Evolutionary conservation across 148 eudicot genomes (phyloP), one percentile per base, ranked within the genome.

Genomic region (Vaccinium myrtillus): DNA sequence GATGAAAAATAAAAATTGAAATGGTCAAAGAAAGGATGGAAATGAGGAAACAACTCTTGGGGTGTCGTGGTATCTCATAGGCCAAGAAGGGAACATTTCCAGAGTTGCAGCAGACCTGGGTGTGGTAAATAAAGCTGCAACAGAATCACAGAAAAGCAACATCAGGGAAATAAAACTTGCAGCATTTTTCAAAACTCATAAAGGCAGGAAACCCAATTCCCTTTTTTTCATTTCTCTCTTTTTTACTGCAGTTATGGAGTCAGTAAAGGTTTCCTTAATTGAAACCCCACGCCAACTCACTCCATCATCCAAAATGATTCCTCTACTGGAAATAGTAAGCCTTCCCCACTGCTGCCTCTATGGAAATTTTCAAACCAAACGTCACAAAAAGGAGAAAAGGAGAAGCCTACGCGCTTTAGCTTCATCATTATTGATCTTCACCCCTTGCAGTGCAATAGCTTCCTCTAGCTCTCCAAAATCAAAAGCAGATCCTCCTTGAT

Each of bases 11-110:
- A 53, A 13, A 53, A 9, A 53, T 53, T 87, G 10, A 90, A 89
- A 65, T 77, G 90, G 92, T 91, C 89, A 91, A 90, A 89, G 84
- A 86, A 2, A 39, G 15, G 82, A 88, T 21, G 85, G 73, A 83
- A 70, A 71, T 51, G 84, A 59, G 46, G 78, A 83, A 43, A 81
- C 8, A 83, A 88, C 77, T 75, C 79, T 84, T 71, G 93, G 86
- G 76, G 91, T 86, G 54, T 92, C 93, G 70, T 92, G 95, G 89
- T 88, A 90, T 91, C 93, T 96, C 90, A 94, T 92, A 83, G 99
- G 99, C 99, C 97, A 96, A 70, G 99, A 92, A 91, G 99, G 98
- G 90, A 96, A 96, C 97, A 96, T 96, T 63, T 96, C 99, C 93
- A 95, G 92, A 81, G 99, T 96, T 48, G 99, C 95, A 82, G 97